Base-by-base conservation (phyloP, 2,329 filamentous ascomycete species). In the Lecanosticta acicola region DNA sequence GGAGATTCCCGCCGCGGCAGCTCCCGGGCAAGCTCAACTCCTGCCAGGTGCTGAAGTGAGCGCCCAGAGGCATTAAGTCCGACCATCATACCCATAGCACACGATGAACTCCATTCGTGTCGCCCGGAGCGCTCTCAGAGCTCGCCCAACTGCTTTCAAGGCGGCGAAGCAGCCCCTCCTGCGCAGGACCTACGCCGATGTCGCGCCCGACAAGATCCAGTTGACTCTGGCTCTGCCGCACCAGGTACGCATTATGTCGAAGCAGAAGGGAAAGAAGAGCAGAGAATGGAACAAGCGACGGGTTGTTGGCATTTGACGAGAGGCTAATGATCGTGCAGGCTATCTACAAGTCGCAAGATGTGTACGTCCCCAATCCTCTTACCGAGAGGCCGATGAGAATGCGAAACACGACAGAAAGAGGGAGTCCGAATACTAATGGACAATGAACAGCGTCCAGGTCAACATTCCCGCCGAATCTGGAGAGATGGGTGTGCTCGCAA, bases 401-500 rank as follows among this genome's bases (percentile, higher is more conserved):
- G 40, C 26, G 40, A 43, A 16, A 29, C 18, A 33, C 32, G 46
- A 33, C 13, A 9, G 24, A n/a, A 45, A 46, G 16, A 29, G 35
- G 20, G 48, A 4, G 17, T 20, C 11, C 16, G 47, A 21, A 44
- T 19, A 54, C 54, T 59, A 46, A 62, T n/a, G 11, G 13, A 32
- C 38, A 16, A n/a, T n/a, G n/a, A 24, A 74, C 66, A 89, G 85
- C 74, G 84, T 97, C 67, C 93, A 98, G 78, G 93, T 98, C 78
- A 98, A 98, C 81, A 84, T 98, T 66, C 85, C 93, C 70, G 93
- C 93, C 67, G 93, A 95, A 72, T 94, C 90, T 54, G 93, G 93
- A 70, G 93, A 97, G 65, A 98, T 98, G 93, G 93, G 93, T 85
- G 85, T 98, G 64, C 85, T 98, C 68, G 93, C 93, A 70, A 94